Conservation (phyloP, 2,329 filamentous ascomycete genomes). For the Calonectria pteridis region DNA sequence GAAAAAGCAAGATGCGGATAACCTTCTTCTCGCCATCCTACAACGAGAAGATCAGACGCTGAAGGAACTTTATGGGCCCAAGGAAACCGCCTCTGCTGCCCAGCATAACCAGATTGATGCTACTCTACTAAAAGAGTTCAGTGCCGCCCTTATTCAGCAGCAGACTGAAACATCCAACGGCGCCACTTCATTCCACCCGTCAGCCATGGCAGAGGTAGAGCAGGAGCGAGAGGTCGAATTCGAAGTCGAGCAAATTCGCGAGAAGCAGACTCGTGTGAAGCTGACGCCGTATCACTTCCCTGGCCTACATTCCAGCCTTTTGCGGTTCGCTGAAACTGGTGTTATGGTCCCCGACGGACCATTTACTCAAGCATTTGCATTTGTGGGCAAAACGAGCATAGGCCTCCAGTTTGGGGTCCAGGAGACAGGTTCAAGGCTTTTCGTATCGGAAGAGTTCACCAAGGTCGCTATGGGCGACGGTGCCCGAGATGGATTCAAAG, state of each 20-base stretch:
- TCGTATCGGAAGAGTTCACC: slow-evolving; percentile 48
- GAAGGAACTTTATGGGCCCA: slow-evolving; percentile 66
- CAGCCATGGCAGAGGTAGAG: slow-evolving; percentile 70
- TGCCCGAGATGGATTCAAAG: background rate
- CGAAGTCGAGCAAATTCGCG: slow-evolving; percentile 68
- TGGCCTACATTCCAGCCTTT: slow-evolving; percentile 61
- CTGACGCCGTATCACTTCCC: slow-evolving; percentile 56
- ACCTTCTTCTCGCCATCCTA: slow-evolving; percentile 45
- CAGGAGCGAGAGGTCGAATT: slow-evolving; percentile 71
- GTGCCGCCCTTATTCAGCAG: background rate
- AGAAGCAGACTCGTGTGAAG: slow-evolving; percentile 61
- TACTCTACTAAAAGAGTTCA: background rate
- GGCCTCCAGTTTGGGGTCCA: slow-evolving; percentile 51
- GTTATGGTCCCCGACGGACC: background rate
- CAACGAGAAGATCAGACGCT: slow-evolving; percentile 69
- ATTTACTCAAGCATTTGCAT: slow-evolving; percentile 54
- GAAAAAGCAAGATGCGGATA: slow-evolving; percentile 47
- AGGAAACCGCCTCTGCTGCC: slow-evolving; percentile 10
- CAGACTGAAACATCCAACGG: background rate
- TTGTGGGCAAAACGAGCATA: slow-evolving; percentile 45
- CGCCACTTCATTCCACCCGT: slow-evolving; percentile 54
- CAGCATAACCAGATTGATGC: slow-evolving; percentile 16
- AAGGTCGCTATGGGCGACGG: background rate
- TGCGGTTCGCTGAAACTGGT: slow-evolving; percentile 33
- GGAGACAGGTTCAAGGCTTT: slow-evolving; percentile 35